phyloP scores from a whole-genome alignment of 345 rosid genomes.

The Citrus trifoliata region DNA sequence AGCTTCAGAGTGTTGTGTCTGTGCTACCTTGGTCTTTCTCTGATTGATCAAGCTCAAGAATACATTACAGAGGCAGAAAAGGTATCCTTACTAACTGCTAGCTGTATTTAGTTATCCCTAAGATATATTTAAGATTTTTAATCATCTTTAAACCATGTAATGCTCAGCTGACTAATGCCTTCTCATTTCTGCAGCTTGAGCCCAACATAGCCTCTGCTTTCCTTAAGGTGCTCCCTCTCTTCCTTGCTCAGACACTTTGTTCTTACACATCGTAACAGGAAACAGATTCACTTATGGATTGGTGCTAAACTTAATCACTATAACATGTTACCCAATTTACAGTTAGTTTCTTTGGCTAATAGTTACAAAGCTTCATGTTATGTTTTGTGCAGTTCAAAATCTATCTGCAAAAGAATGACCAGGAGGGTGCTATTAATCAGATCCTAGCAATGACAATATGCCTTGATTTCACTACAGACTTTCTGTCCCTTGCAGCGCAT shows the following conservation, averaged over 20 bases:
- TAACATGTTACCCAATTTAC: background rate
- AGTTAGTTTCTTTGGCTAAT: slow-evolving; percentile 12
- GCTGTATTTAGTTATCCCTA: slow-evolving; percentile 4
- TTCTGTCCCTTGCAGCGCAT: slow-evolving; percentile 83
- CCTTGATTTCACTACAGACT: slow-evolving; percentile 83
- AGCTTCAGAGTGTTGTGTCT: slow-evolving; percentile 93
- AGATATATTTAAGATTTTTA: background rate
- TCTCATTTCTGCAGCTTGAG: slow-evolving; percentile 69
- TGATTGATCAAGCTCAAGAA: slow-evolving; percentile 84
- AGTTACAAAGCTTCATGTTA: slow-evolving; percentile 12
- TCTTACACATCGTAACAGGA: background rate
- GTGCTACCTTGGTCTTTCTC: slow-evolving; percentile 78
- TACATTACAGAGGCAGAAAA: slow-evolving; percentile 86
- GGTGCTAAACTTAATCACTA: slow-evolving; percentile 9
- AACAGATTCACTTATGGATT: background rate
- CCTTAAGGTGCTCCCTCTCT: slow-evolving; percentile 67
- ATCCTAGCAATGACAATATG: slow-evolving; percentile 67
- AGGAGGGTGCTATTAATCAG: slow-evolving; percentile 59
- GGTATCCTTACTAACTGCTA: slow-evolving; percentile 38
- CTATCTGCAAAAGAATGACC: slow-evolving; percentile 59
- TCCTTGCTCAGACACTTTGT: background rate
- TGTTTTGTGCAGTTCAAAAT: slow-evolving; percentile 75
- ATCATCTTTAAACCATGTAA: background rate
- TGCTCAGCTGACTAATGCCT: slow-evolving; percentile 4
- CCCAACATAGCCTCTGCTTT: slow-evolving; percentile 79